Evolutionary conservation across 192 early-diverging fungal genomes (phyloP).

Genomic region (Helicostylum pulchrum): DNA sequence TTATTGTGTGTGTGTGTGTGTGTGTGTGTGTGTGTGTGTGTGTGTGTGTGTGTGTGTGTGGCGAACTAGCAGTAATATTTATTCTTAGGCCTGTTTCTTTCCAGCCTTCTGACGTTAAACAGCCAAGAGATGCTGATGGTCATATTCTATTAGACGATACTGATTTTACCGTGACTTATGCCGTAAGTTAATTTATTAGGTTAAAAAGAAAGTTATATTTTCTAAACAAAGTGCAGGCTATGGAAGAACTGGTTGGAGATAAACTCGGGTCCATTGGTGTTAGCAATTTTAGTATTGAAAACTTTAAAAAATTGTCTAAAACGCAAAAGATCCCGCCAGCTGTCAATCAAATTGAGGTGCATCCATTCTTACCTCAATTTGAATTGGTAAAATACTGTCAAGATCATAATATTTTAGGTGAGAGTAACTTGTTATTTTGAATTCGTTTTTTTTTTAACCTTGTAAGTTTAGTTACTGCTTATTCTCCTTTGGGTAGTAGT

Average conservation of each 20-base stretch:
- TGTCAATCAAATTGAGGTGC: slow-evolving; percentile 69
- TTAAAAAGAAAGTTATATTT: slow-evolving; percentile 44
- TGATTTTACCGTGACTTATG: slow-evolving; percentile 50
- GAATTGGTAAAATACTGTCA: slow-evolving; percentile 57
- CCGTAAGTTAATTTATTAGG: slow-evolving; percentile 15
- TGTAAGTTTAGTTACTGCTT: slow-evolving; percentile 58
- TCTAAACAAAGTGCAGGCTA: slow-evolving; percentile 6
- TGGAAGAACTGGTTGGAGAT: slow-evolving; percentile 34
- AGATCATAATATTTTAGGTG: slow-evolving; percentile 47
- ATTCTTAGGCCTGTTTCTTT: slow-evolving; percentile 27
- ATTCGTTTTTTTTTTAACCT: neutral
- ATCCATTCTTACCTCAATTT: slow-evolving; percentile 57
- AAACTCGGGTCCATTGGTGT: slow-evolving; percentile 61
- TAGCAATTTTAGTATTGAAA: slow-evolving; percentile 48
- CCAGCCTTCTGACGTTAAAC: slow-evolving; percentile 3
- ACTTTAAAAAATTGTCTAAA: slow-evolving; percentile 23
- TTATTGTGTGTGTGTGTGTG: neutral
- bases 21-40: neutral
- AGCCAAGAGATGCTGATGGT: slow-evolving; percentile 24
- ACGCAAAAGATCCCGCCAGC: slow-evolving; percentile 23
- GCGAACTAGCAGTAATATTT: too few relatives aligned
- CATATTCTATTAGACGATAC: slow-evolving; percentile 29
- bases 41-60: neutral
- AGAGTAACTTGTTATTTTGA: neutral
- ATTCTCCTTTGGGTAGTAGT: slow-evolving; percentile 71